Base-by-base conservation (phyloP, 108 stramenopile genomes). In the Skeletonema tropicum region DNA sequence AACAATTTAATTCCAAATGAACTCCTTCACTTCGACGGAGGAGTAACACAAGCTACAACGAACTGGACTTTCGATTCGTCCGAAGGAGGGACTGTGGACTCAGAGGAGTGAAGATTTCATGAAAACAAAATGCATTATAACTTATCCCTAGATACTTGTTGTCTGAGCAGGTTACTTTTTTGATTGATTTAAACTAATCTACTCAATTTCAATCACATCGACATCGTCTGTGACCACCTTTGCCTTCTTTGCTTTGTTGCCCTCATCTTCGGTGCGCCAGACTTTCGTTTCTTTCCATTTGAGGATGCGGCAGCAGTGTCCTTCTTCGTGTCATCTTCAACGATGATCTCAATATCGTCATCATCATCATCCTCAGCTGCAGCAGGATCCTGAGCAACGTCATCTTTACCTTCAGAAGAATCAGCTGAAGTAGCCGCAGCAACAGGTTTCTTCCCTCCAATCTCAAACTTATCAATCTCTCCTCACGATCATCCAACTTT, bases 391-490 rank as follows among this genome's bases (percentile, higher is more conserved):
- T 57, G 41, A 42, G 48, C 63, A 26, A 30, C 35, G 25, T 60
- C 30, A 6, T 60, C 60, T 42, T 69, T 63, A 45, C 38, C 32
- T 21, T 5, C 64, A 38, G 49, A 32, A 12, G 65, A 25, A 33
- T 29, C 25, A 38, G 59, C 33, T 29, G 45, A 41, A 31, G 38
- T 17, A 13, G 49, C 77, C 17, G 23, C 14, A 17, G 58, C 73
- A 35, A 61, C 76, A 5, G 83, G 82, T 64, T 71, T 85, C 19
- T 88, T 85, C 3, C 89, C 92, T 17, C 87, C 79, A 57, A 93
- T 79, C 52, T 86, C 83, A 64, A 89, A 89, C 39, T 89, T 83
- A 57, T 87, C 85, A 46, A 72, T 63, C 76, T 82, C 79, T n/a
- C n/a, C 33, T 80, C 86, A 29, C 80, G 74, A 63, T 87, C 86